Base-by-base conservation (phyloP, 768 basidiomycete species). In the Strobilomyces confusus region DNA sequence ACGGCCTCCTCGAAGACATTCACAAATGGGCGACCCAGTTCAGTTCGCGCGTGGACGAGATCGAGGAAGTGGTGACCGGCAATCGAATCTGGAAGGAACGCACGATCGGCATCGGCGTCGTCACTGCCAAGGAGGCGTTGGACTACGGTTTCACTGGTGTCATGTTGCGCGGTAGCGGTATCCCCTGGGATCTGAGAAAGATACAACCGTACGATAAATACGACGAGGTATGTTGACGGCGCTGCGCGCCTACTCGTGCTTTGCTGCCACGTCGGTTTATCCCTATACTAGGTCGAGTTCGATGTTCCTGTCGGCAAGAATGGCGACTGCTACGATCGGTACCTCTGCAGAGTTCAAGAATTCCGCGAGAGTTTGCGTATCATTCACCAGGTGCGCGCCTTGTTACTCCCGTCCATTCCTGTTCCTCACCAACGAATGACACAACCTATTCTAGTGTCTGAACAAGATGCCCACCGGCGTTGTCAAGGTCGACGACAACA, bases 81-180 rank as follows among this genome's bases (percentile, higher is more conserved):
- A 99, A 99, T 75, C 84, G 95, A 65, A 95, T 99, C 73, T 98
- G 97, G 95, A 97, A 97, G 72, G 83, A 89, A 63, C 81, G 95
- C 55, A 99, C 95, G 8, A 73, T 97, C 48, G 93, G 87, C 9
- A 81, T 99, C 47, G 95, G 95, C 42, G 77, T 79, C 44, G 95
- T 99, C 37, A 93, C 91, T 20, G 94, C 93, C 19, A 86, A 97
- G 69, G 74, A 99, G 71, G 95, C 95, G 0, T 68, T 95, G 60
- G 89, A 91, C 66, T 98, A 93, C 70, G 80, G 84, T 55, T 98
- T 99, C 77, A 91, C 89, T 37, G 95, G 95, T 57, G 95, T 98
- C 63, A 99, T 98, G 95, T 74, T 98, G 30, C 77, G 95, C 49
- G 95, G 95, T 5, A 92, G 89, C 59, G 95, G 95, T 49, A 76